Evolutionary conservation across 257 asterid species (phyloP), one percentile per base, ranked within the genome.

Genomic region (Echites panduratus): DNA sequence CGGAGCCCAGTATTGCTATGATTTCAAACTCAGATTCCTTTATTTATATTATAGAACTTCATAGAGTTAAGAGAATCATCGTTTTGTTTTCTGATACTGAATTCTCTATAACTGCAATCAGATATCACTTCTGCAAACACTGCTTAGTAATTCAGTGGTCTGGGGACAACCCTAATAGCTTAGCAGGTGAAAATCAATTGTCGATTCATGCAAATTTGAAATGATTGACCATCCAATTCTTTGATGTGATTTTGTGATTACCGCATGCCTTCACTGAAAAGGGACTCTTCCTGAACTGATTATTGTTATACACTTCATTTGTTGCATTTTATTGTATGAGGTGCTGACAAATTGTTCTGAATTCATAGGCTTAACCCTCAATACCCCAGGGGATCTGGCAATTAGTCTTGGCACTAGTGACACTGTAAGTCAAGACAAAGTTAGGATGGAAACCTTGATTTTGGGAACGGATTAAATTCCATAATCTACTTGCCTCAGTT

Each of bases 121-220:
- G 97, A 88, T 90, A 89, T 79, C 78, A 81, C 58, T 91, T 91
- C 70, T 84, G 84, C 82, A 82, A 83, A 74, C 79, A 82, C 72
- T 89, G 96, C 81, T 76, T 85, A 43, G 79, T 91, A 58, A 78
- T 89, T 76, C 95, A 91, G 74, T 91, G 97, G 96, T 91, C 97
- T 64, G 97, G 97, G 50, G 96, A 91, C 84, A 91, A 89, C 77
- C 97, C 97, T 40, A 91, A 91, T 87, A 91, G 97, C 86, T 80
- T 91, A 75, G 96, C 96, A 76, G 97, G 97, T 91, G 62, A 52
- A 58, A 47, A 50, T 66, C 27, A 0, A 74, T 74, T 57, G 49
- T 26, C 6, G 13, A 47, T 71, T 79, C 20, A 24, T 3, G 5
- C 32, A 9, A 13, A 57, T 1, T 53, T 53, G 32, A 56, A 56